Conservation (phyloP, 1,139 yeast genomes). For the Petasospora rhodanensis region DNA sequence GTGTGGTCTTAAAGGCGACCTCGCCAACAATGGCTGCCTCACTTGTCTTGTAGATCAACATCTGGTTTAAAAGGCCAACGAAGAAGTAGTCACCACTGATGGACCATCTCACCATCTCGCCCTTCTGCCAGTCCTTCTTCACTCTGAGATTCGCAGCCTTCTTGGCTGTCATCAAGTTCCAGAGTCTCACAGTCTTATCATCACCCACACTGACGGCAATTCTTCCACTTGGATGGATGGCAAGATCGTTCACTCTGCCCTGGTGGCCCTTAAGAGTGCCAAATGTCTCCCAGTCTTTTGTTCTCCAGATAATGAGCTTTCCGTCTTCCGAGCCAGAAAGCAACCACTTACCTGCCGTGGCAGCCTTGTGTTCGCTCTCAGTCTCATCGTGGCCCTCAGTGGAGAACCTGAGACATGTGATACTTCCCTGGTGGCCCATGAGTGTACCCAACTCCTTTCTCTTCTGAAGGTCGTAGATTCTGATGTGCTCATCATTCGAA, state of each 20-base stretch:
- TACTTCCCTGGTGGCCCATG: slow-evolving; percentile 85
- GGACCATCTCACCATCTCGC: slow-evolving; percentile 63
- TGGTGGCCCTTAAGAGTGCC: slow-evolving; percentile 85
- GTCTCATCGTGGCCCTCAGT: slow-evolving; percentile 23
- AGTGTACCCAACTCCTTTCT: slow-evolving; percentile 91
- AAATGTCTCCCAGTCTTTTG: slow-evolving; percentile 93
- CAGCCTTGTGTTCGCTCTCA: slow-evolving; percentile 15
- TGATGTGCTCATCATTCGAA: slow-evolving; percentile 91
- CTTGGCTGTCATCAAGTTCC: slow-evolving; percentile 98
- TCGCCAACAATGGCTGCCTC: slow-evolving; percentile 53
- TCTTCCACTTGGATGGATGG: slow-evolving; percentile 90
- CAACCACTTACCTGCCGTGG: slow-evolving; percentile 74
- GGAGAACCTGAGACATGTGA: slow-evolving; percentile 72
- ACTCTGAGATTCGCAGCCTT: slow-evolving; percentile 84
- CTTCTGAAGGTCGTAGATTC: slow-evolving; percentile 89
- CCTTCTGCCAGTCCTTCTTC: slow-evolving; percentile 64
- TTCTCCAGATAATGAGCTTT: slow-evolving; percentile 86
- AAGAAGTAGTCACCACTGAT: slow-evolving; percentile 61
- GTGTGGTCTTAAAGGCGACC: slow-evolving; percentile 45
- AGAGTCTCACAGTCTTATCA: slow-evolving; percentile 77
- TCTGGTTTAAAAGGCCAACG: slow-evolving; percentile 65
- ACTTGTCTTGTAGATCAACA: slow-evolving; percentile 62
- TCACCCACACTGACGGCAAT: slow-evolving; percentile 86
- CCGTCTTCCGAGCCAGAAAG: slow-evolving; percentile 92
- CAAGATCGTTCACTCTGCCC: slow-evolving; percentile 72